Evolutionary conservation across 768 basidiomycete genomes (phyloP).

Genomic region (Podaxis sp.): DNA sequence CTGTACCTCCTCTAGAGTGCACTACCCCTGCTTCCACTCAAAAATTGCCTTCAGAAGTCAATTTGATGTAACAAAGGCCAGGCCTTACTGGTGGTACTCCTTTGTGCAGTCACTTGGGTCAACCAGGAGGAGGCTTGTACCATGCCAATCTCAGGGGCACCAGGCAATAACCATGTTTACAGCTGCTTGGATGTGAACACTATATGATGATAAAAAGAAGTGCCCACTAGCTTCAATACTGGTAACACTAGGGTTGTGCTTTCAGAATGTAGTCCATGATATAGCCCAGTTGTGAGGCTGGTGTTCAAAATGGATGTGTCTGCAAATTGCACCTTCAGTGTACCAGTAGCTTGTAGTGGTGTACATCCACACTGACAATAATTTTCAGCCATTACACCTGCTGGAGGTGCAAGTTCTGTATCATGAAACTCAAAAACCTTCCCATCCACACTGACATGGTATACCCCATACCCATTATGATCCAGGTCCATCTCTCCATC

Average conservation of each 20-base stretch:
- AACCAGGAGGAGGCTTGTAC: neutral
- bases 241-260: constrained; percentile 22
- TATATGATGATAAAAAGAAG: neutral
- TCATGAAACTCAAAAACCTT: neutral
- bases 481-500: neutral
- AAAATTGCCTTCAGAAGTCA: neutral
- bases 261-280: neutral
- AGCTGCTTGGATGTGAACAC: neutral
- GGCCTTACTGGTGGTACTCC: neutral
- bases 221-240: neutral
- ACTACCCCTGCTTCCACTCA: too few relatives aligned
- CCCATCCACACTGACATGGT: neutral
- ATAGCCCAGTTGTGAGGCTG: neutral
- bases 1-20: too few relatives aligned
- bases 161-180: neutral
- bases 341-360: neutral
- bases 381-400: neutral
- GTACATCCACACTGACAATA: neutral
- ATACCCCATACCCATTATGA: neutral
- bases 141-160: neutral
- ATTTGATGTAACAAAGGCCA: neutral
- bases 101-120: neutral
- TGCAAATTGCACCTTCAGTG: neutral
- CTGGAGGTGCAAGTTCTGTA: neutral
- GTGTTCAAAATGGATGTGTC: neutral